phyloP scores from a whole-genome alignment of 139 green algal genomes.

The Trebouxia sp. region DNA sequence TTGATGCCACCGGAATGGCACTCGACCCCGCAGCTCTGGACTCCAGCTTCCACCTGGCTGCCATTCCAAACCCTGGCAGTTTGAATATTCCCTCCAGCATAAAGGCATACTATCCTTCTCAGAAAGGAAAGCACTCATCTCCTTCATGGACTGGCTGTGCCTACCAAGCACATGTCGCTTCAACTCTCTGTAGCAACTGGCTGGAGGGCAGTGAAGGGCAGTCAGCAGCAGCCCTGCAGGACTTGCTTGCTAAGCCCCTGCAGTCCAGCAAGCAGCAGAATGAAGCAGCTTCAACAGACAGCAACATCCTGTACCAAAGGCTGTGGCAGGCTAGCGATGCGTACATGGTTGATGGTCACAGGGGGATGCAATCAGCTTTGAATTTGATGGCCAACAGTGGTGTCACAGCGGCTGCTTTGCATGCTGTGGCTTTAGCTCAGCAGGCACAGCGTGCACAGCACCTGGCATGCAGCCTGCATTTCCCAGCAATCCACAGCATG shows the following conservation, averaged over 20 bases:
- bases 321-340: neutral
- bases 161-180: neutral
- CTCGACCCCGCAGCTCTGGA: constrained; percentile 10
- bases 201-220: neutral
- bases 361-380: neutral
- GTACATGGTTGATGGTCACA: neutral
- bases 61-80: neutral
- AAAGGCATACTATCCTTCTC: neutral
- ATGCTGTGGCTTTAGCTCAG: constrained; percentile 6
- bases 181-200: constrained; percentile 9
- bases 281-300: neutral
- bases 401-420: neutral
- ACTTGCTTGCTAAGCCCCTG: constrained; percentile 7
- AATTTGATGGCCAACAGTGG: neutral
- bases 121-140: neutral
- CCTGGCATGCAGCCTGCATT: neutral
- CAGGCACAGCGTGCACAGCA: constrained; percentile 3
- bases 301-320: neutral
- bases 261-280: neutral
- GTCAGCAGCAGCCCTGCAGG: neutral
- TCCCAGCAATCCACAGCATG: neutral
- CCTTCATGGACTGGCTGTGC: constrained; percentile 18
- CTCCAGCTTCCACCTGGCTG: constrained; percentile 8
- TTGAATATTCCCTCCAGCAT: constrained; percentile 1
- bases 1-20: neutral